A percentile compares a stretch with the other conserved stretches of the same genome.
phyloP scores from a whole-genome alignment of 164 flowering plant genomes.

The Vitis rupestris region DNA sequence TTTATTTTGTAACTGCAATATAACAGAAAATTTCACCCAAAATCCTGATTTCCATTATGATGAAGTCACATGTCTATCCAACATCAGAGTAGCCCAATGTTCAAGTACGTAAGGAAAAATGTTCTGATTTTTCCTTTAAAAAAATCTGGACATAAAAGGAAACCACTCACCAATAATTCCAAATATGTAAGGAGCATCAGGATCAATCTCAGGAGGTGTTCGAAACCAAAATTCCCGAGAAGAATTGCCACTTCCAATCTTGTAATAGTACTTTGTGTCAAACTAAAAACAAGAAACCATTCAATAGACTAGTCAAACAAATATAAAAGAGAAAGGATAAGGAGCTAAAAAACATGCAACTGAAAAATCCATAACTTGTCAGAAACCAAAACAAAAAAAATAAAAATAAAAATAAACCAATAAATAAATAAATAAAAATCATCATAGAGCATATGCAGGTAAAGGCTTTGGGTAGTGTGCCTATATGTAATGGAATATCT shows the following conservation, averaged over 20 bases:
- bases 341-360: neutral
- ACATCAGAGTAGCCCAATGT: too few species aligned
- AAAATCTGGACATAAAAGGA: neutral
- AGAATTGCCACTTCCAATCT: slow-evolving; percentile 73
- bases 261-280: slow-evolving; percentile 85
- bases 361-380: too few species aligned
- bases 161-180: slow-evolving; percentile 85
- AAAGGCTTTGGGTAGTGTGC: too few species aligned
- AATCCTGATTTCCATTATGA: too few species aligned
- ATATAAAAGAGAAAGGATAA: neutral
- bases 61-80: too few species aligned
- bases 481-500: too few species aligned
- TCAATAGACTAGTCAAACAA: neutral
- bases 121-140: neutral
- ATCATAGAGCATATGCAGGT: too few species aligned
- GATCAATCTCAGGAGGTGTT: slow-evolving; percentile 75
- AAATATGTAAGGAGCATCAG: slow-evolving; percentile 78
- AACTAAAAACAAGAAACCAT: slow-evolving; percentile 40
- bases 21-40: too few species aligned
- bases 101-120: neutral
- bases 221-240: slow-evolving; percentile 82
- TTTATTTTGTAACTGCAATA: too few species aligned
- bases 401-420: too few species aligned
- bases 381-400: too few species aligned
- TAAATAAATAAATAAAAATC: too few species aligned